Base-by-base conservation (phyloP, 2,329 filamentous ascomycete species). In the Tolypocladium tropicale region DNA sequence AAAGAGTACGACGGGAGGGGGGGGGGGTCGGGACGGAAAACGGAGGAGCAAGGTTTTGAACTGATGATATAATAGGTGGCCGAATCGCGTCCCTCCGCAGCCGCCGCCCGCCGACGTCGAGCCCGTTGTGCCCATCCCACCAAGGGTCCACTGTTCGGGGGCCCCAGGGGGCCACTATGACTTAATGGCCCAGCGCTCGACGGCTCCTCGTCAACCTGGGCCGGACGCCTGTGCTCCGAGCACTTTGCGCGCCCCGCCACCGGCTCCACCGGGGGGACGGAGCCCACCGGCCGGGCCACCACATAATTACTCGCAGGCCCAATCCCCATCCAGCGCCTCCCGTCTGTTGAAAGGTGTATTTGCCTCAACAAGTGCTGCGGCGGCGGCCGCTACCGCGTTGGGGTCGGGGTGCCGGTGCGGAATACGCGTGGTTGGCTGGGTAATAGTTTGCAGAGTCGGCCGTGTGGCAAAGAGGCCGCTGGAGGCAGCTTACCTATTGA, bases 181-280 rank as follows among this genome's bases (percentile, higher is more conserved):
- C 53, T 30, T 55, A 30, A 55, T 18, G n/a, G 5, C 50, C 30
- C 32, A 43, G 53, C 21, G 16, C 43, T 48, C 25, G 9, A 48
- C 25, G 5, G 43, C 32, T 14, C 33, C n/a, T n/a, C n/a, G n/a
- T 11, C 54, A 28, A 39, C 52, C 52, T 12, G 12, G 1, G 14
- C 49, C 54, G 54, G 54, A 52, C 49, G 50, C 23, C 54, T 52
- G 54, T 55, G 54, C 49, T 55, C 54, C 54, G 54, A 23, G 11
- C 49, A 1, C 11, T n/a, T 30, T 28, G 25, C 28, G 16, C 16
- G 4, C 25, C 46, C 52, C 18, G 25, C 53, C 41, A 33, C 37
- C 55, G 46, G 16, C 16, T 32, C 51, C 51, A 41, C 55, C 55
- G 32, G 37, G 32, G 37, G 51, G 37, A 28, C 54, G 54, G 49